These are phyloP conservation scores for Aureobasidium leucospermi DNA, from an alignment of 2,329 filamentous ascomycete genomes.

Conservation along the genomic window DNA sequence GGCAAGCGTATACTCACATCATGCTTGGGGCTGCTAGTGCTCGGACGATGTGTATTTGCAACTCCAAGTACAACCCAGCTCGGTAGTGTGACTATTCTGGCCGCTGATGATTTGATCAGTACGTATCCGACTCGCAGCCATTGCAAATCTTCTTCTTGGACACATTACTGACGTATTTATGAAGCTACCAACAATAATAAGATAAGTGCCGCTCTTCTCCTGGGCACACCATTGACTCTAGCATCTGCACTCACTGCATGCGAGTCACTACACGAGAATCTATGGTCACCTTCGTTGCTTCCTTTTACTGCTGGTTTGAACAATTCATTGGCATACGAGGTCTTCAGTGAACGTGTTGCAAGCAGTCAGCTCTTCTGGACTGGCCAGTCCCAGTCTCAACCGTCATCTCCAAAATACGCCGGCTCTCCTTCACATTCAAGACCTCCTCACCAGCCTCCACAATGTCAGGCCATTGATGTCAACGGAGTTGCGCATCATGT, in stretches of 20 bases:
- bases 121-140: not conserved
- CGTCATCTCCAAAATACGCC: not conserved
- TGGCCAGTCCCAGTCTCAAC: not conserved
- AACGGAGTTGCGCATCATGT: not conserved
- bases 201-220: slow-evolving; percentile 13
- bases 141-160: not conserved
- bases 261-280: slow-evolving; percentile 14
- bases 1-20: not conserved
- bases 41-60: not conserved
- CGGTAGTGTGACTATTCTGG: not conserved
- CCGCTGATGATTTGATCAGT: not conserved
- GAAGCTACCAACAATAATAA: slow-evolving; percentile 8
- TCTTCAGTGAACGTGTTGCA: slow-evolving; percentile 15
- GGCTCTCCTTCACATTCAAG: not conserved
- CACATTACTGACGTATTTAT: not conserved
- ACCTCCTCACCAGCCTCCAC: not conserved
- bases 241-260: slow-evolving; percentile 5
- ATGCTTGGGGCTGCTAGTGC: not conserved
- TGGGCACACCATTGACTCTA: not conserved
- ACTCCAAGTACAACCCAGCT: not conserved
- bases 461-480: slow-evolving; percentile 10
- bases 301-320: slow-evolving; percentile 17
- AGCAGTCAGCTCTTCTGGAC: slow-evolving; percentile 18
- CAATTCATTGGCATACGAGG: slow-evolving; percentile 18
- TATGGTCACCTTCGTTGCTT: slow-evolving; percentile 15